Evolutionary conservation across 192 early-diverging fungal species (phyloP).

Genomic region (Podila horticola): DNA sequence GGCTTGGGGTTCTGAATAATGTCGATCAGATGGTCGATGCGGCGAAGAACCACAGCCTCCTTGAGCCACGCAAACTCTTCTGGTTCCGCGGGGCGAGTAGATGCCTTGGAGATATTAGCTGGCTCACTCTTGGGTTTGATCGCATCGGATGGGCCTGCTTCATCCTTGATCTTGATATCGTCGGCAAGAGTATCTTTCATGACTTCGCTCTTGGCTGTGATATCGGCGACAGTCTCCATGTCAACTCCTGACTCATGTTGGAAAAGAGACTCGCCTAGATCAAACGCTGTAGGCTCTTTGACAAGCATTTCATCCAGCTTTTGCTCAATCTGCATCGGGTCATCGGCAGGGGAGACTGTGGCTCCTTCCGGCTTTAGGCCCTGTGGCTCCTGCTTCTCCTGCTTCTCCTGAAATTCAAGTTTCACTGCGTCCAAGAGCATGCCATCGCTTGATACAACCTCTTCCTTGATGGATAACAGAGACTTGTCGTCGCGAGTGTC

Average conservation of each 20-base stretch:
- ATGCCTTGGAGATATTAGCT: neutral
- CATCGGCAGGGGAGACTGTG: neutral
- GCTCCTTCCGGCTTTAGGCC: neutral
- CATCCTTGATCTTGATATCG: neutral
- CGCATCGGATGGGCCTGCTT: neutral
- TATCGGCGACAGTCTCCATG: no score
- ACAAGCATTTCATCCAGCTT: neutral
- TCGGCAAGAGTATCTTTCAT: no score
- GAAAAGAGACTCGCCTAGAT: neutral
- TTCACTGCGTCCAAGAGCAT: neutral
- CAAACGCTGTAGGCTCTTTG: neutral
- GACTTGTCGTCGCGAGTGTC: neutral
- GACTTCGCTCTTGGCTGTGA: no score
- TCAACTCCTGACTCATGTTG: no score
- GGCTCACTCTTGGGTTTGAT: neutral
- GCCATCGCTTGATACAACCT: neutral
- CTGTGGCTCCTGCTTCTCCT: neutral
- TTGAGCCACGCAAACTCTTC: slow-evolving; percentile 63
- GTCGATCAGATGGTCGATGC: slow-evolving; percentile 62
- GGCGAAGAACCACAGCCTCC: slow-evolving; percentile 63
- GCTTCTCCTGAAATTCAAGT: neutral
- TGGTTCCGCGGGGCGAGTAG: slow-evolving; percentile 25
- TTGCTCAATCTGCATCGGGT: neutral
- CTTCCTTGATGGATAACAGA: neutral
- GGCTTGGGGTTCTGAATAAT: slow-evolving; percentile 62